Evolutionary conservation across 1,284 basidiomycete genomes (phyloP).

Genomic region (Leccinum fuscescens): DNA sequence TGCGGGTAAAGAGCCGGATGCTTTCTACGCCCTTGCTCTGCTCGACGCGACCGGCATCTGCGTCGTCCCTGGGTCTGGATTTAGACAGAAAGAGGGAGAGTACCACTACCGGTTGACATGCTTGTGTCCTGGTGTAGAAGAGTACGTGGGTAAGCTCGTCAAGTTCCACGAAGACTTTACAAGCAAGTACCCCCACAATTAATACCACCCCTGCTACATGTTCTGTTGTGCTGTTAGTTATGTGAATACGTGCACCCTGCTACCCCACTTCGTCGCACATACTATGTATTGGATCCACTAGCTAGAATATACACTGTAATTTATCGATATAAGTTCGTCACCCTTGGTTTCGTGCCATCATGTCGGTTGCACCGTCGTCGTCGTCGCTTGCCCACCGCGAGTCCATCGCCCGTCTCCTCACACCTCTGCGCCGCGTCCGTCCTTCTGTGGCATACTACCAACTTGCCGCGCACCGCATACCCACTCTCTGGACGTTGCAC

Average conservation of each 20-base stretch:
- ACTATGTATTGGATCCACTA: background rate
- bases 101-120: constrained; percentile 89
- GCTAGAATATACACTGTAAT: constrained; percentile 2
- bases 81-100: constrained; percentile 86
- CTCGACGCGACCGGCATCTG: constrained; percentile 92
- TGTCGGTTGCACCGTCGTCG: constrained; percentile 20
- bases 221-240: background rate
- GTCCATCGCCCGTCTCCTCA: constrained; percentile 51
- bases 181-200: constrained; percentile 52
- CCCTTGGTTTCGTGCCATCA: constrained; percentile 5
- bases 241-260: background rate
- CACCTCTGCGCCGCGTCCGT: constrained; percentile 54
- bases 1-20: constrained; percentile 79
- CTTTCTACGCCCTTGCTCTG: constrained; percentile 80
- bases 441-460: constrained; percentile 68
- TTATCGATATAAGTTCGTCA: background rate
- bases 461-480: constrained; percentile 70
- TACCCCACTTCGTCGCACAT: background rate
- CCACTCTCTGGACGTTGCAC: constrained; percentile 75
- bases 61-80: constrained; percentile 88
- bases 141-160: constrained; percentile 84
- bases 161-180: constrained; percentile 81
- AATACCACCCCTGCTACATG: constrained; percentile 9
- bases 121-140: constrained; percentile 85
- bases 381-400: constrained; percentile 51